A percentile compares a stretch with the other conserved stretches of the same genome.
Conservation (phyloP, 495 filamentous ascomycete species). For the Penicillium steckii region DNA sequence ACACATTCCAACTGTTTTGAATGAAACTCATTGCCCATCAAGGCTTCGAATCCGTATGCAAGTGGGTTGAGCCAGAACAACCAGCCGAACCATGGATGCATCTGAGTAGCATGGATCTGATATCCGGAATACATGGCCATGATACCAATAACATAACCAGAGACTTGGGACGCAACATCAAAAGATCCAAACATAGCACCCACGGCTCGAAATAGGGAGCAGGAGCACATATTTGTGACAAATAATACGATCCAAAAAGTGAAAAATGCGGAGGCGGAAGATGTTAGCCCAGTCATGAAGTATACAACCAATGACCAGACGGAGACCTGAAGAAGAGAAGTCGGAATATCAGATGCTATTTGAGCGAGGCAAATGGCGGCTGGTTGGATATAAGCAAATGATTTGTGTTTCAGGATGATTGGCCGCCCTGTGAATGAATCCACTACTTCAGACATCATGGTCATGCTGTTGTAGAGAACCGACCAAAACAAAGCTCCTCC, state of each 20-base stretch:
- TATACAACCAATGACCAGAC: slow-evolving; percentile 73
- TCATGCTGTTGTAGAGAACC: slow-evolving; percentile 68
- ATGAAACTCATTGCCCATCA: slow-evolving; percentile 67
- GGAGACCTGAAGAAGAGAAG: slow-evolving; percentile 59
- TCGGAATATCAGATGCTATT: slow-evolving; percentile 66
- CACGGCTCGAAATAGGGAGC: slow-evolving; percentile 42
- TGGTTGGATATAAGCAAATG: slow-evolving; percentile 75
- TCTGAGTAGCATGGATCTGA: slow-evolving; percentile 62
- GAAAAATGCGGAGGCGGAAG: slow-evolving; percentile 51
- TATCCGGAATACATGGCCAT: slow-evolving; percentile 58
- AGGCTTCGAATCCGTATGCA: slow-evolving; percentile 68
- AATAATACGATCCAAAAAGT: slow-evolving; percentile 48
- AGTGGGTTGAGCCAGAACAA: slow-evolving; percentile 71
- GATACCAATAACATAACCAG: slow-evolving; percentile 36
- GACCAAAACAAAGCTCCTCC: slow-evolving; percentile 65
- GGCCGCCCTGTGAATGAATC: slow-evolving; percentile 66
- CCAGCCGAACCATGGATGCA: slow-evolving; percentile 80
- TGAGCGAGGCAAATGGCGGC: slow-evolving; percentile 70
- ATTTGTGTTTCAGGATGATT: slow-evolving; percentile 73
- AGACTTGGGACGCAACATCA: slow-evolving; percentile 53
- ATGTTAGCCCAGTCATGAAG: slow-evolving; percentile 62
- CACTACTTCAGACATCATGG: slow-evolving; percentile 70
- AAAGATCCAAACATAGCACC: slow-evolving; percentile 50
- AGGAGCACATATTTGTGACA: slow-evolving; percentile 44
- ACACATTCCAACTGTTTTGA: slow-evolving; percentile 38